These are phyloP conservation scores for Picea abies DNA, from an alignment of 83 land plant genomes.

Conservation along the genomic window DNA sequence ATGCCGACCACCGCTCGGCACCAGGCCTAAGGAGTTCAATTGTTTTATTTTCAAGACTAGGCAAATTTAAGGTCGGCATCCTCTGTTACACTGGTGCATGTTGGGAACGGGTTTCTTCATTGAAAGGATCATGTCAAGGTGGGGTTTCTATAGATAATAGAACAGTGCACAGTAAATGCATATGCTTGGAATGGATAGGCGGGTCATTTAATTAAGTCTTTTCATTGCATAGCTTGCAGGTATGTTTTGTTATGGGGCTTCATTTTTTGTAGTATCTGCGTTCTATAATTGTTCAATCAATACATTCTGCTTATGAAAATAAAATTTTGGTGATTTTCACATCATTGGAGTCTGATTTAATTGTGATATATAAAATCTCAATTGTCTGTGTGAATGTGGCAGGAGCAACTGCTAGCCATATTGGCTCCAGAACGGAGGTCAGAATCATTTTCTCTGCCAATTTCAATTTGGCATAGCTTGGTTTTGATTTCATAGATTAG, in stretches of 20 bases:
- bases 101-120: not conserved
- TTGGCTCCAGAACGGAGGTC: not conserved
- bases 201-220: not conserved
- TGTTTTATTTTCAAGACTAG: not conserved
- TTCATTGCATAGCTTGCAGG: not conserved
- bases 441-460: not conserved
- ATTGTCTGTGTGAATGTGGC: not conserved
- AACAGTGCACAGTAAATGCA: not conserved
- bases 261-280: not conserved
- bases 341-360: not conserved
- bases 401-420: not conserved
- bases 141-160: not conserved
- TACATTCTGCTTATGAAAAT: too few species aligned
- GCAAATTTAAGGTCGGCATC: not conserved
- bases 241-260: not conserved
- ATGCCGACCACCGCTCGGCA: slow-evolving; percentile 3
- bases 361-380: not conserved
- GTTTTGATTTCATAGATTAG: not conserved
- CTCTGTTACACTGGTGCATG: not conserved
- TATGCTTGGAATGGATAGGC: not conserved
- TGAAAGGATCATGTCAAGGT: not conserved
- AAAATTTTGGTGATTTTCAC: not conserved
- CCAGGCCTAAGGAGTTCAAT: not conserved
- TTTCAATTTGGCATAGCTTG: not conserved
- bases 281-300: not conserved